Base-by-base conservation (phyloP, 192 early-diverging fungal genomes). In the Coemansia erecta region DNA sequence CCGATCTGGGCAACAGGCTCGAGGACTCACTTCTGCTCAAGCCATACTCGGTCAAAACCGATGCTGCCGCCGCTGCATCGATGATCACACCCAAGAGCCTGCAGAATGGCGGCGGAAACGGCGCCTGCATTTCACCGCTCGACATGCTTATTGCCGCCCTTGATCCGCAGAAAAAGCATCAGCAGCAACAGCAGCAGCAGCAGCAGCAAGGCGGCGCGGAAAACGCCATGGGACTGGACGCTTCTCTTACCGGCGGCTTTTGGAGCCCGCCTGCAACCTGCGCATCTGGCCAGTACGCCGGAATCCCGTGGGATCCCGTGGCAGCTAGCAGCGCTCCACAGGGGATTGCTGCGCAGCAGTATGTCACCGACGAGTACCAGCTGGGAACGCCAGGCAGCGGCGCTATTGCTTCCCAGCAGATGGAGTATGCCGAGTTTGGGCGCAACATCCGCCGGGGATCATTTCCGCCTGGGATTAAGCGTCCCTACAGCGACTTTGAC, bases 101-200 rank as follows among this genome's bases (percentile, higher is more conserved):
- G 47, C 60, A 70, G 15, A 60, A 66, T n/a, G 51, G 46, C 45
- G 47, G 56, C 14, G 22, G 13, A 26, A 26, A 23, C 22, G 49
- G 60, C 56, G 23, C 64, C 4, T 47, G 63, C 18, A 45, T 68
- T 33, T 77, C 69, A 3, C 74, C 68, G n/a, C 51, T 77, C 37
- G 74, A 77, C 26, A 77, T 77, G 74, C 61, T 77, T 28, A 71
- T 77, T 41, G 74, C 74, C 1, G 74, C 74, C 0, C 64, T 77
- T 17, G 74, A 77, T 41, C 68, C 68, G 0, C 63, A 66, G 24
- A 69, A 69, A 22, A n/a, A n/a, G n/a, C n/a, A n/a, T n/a, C n/a
- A n/a, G n/a, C n/a, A n/a, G n/a, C n/a, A n/a, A n/a, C n/a, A n/a
- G n/a, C 24, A 52, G 8, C 55, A 59, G 17, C 56, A 63, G 15